These are phyloP conservation scores for Polymyxa betae DNA, from an alignment of 208 protist species.

Conservation along the genomic window DNA sequence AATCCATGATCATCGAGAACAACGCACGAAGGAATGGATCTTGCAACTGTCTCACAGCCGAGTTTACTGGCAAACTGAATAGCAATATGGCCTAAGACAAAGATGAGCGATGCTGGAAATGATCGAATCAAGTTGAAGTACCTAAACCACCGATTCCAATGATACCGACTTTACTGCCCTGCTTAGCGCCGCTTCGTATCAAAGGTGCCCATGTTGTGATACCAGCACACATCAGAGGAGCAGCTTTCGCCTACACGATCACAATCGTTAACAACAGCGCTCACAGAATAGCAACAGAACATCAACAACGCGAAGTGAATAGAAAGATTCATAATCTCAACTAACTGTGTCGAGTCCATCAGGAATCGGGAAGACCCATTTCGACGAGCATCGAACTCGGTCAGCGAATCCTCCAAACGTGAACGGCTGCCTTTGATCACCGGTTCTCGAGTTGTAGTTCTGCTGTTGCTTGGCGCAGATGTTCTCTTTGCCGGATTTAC, in stretches of 20 bases:
- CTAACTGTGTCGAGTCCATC: slow-evolving; percentile 9
- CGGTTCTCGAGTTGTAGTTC: background rate
- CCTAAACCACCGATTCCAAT: slow-evolving; percentile 42
- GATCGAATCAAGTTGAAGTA: background rate
- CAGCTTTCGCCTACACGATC: background rate
- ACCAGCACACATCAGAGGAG: slow-evolving; percentile 9
- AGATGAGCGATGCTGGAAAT: background rate
- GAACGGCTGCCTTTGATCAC: background rate
- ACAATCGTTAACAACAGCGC: too few relatives aligned
- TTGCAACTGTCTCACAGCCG: background rate
- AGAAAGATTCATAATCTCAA: background rate
- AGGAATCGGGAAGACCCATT: slow-evolving; percentile 49
- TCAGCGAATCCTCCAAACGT: slow-evolving; percentile 21
- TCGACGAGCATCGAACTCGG: background rate
- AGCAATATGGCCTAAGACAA: slow-evolving; percentile 24
- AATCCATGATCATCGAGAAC: background rate
- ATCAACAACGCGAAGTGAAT: background rate
- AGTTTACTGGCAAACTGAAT: background rate
- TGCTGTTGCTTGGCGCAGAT: background rate
- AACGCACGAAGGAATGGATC: background rate
- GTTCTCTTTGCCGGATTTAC: background rate
- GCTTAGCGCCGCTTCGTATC: too few relatives aligned
- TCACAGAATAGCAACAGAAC: too few relatives aligned
- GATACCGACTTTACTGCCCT: background rate
- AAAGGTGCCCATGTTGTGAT: slow-evolving; percentile 24